A percentile compares a stretch with the other conserved stretches of the same genome.
These are phyloP conservation scores for Cryoendolithus antarcticus DNA, from an alignment of 2,329 filamentous ascomycete species.

Conservation along the genomic window DNA sequence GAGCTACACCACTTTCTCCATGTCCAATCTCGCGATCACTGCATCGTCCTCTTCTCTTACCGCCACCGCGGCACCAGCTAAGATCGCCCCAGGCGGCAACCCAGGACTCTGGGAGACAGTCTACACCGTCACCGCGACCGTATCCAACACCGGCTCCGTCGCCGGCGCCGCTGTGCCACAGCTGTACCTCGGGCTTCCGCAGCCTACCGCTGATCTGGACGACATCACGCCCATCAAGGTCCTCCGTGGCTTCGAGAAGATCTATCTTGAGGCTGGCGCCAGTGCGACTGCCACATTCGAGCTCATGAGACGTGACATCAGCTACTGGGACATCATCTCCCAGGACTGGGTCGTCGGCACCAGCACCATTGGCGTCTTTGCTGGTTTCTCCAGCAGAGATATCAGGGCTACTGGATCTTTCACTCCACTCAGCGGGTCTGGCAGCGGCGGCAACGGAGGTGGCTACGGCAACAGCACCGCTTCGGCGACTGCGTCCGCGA, in stretches of 20 bases:
- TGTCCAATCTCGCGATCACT: constrained; percentile 44
- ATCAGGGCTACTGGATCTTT: constrained; percentile 8
- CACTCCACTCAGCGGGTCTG: constrained; percentile 6
- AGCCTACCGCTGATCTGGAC: constrained; percentile 25
- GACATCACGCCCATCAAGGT: constrained; percentile 26
- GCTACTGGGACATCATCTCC: constrained; percentile 28
- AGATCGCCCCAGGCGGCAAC: constrained; percentile 60
- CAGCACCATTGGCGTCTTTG: constrained; percentile 11
- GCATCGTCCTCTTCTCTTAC: constrained; percentile 98
- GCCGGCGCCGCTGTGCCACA: constrained; percentile 41
- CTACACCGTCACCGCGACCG: constrained; percentile 32
- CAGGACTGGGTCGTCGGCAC: constrained; percentile 27
- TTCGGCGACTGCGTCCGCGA: too few species aligned
- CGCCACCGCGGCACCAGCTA: constrained; percentile 79
- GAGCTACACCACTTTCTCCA: constrained; percentile 19
- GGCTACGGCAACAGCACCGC: too few species aligned
- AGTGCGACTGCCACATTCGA: constrained; percentile 23
- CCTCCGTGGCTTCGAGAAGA: constrained; percentile 31
- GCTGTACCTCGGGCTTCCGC: constrained; percentile 40
- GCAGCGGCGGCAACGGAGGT: not conserved
- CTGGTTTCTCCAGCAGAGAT: constrained; percentile 19
- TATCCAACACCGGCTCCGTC: constrained; percentile 40
- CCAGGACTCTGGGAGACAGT: constrained; percentile 42
- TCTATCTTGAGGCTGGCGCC: constrained; percentile 18
- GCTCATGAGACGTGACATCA: constrained; percentile 29